phyloP scores from a whole-genome alignment of 139 green algal species.

The Tetraselmis chui region DNA sequence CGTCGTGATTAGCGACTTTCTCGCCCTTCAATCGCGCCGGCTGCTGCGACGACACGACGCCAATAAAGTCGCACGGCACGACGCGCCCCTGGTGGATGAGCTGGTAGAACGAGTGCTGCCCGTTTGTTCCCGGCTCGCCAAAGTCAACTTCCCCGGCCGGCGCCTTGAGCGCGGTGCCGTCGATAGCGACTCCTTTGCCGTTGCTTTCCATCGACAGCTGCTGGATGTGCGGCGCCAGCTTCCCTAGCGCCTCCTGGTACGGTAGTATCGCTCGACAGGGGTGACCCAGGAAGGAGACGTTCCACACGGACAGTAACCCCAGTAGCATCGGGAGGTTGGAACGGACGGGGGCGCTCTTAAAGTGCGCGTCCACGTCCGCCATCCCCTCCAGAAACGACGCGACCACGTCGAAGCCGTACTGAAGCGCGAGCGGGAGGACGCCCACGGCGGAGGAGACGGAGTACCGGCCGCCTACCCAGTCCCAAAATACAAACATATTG shows the following conservation, averaged over 20 bases:
- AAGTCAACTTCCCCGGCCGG: conserved; percentile 90
- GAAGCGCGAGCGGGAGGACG: conserved; percentile 87
- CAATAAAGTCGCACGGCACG: conserved; percentile 98
- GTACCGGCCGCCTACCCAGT: conserved; percentile 93
- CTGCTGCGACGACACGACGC: conserved; percentile 90
- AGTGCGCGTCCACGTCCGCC: conserved; percentile 90
- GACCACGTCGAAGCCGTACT: conserved; percentile 92
- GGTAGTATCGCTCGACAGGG: conserved; percentile 89
- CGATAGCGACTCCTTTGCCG: conserved; percentile 93
- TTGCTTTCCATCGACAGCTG: conserved; percentile 98
- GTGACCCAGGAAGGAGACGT: conserved; percentile 92
- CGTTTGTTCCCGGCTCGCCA: conserved; percentile 98
- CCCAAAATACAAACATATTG: conserved; percentile 99
- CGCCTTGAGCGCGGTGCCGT: conserved; percentile 73
- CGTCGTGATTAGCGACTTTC: conserved; percentile 97
- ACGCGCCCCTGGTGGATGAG: conserved; percentile 88
- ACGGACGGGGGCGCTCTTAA: conserved; percentile 74
- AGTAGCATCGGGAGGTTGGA: conserved; percentile 93
- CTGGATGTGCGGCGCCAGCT: conserved; percentile 97
- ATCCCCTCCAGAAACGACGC: conserved; percentile 75
- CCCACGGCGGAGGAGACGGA: conserved; percentile 92
- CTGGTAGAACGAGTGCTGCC: conserved; percentile 99
- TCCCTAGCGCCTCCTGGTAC: conserved; percentile 92
- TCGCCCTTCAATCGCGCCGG: conserved; percentile 77
- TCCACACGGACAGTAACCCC: conserved; percentile 91